phyloP scores from a whole-genome alignment of 2,329 filamentous ascomycete genomes.

The Aspergillus alliaceus region DNA sequence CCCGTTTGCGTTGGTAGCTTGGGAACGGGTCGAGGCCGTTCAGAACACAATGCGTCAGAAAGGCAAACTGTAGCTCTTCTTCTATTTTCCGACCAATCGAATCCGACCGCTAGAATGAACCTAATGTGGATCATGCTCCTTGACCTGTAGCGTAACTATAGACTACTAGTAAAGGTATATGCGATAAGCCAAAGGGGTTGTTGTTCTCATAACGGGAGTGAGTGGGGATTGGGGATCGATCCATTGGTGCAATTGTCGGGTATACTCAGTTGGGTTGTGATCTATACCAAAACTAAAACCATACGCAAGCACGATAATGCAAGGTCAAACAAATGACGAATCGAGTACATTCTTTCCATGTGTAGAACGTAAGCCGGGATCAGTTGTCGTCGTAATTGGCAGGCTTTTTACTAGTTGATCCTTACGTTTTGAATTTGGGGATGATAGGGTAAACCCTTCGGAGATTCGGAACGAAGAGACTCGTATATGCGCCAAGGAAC shows the following conservation, averaged over 20 bases:
- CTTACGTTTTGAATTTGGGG: background rate
- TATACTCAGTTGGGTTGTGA: background rate
- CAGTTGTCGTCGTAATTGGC: background rate
- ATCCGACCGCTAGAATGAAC: background rate
- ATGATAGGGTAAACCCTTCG: background rate
- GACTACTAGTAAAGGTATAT: no score
- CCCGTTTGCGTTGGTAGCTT: slow-evolving; percentile 75
- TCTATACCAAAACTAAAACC: background rate
- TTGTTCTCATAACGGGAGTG: background rate
- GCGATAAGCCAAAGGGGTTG: slow-evolving; percentile 10
- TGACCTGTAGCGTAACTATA: background rate
- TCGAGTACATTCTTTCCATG: background rate
- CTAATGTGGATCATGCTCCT: background rate
- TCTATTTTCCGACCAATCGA: background rate
- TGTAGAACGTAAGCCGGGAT: background rate
- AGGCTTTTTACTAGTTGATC: background rate
- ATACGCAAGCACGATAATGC: background rate
- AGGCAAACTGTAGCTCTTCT: slow-evolving; percentile 44
- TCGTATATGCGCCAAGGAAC: slow-evolving; percentile 4
- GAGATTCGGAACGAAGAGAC: background rate
- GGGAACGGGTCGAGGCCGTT: slow-evolving; percentile 65
- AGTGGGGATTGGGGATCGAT: background rate
- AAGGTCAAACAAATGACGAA: background rate
- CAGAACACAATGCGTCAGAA: slow-evolving; percentile 37
- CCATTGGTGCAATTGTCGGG: background rate